phyloP scores from a whole-genome alignment of 352 stramenopile species.

The Aphanomyces cochlioides region DNA sequence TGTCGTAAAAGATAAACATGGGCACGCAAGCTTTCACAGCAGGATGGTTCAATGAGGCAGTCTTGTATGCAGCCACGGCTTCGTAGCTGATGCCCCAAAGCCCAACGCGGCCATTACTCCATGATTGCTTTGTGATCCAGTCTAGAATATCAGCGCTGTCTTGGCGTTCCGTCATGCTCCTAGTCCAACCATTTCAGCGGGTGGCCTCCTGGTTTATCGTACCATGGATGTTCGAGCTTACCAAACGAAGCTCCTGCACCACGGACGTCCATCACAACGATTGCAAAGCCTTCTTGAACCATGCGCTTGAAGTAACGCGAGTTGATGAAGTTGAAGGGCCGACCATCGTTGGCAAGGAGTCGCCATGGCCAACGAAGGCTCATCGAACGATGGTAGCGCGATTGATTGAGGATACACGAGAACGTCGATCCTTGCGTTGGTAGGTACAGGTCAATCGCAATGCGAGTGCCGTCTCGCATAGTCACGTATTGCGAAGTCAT shows the following conservation, averaged over 20 bases:
- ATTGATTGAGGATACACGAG: conserved; percentile 34
- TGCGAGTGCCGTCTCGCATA: conserved; percentile 11
- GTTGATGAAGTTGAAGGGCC: conserved; percentile 37
- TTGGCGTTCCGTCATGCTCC: background rate
- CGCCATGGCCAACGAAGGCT: conserved; percentile 35
- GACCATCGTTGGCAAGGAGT: conserved; percentile 33
- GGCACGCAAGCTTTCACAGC: conserved; percentile 21
- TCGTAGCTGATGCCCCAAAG: conserved; percentile 39
- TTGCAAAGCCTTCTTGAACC: conserved; percentile 33
- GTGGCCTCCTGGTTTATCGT: too few species aligned
- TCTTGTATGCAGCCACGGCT: conserved; percentile 35
- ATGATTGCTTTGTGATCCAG: conserved; percentile 35
- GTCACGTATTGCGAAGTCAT: conserved; percentile 19
- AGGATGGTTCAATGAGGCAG: conserved; percentile 13
- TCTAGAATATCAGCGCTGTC: conserved; percentile 37
- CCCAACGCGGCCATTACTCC: conserved; percentile 35
- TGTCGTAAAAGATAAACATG: conserved; percentile 30
- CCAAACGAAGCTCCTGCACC: conserved; percentile 37
- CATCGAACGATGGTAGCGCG: conserved; percentile 36
- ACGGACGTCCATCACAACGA: conserved; percentile 36
- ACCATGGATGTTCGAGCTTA: conserved; percentile 26
- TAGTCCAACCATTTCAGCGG: background rate
- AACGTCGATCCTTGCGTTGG: conserved; percentile 17
- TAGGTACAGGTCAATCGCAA: conserved; percentile 38
- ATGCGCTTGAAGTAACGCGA: conserved; percentile 35